Conservation (phyloP, 2,329 filamentous ascomycete genomes). For the Penicillium palitans region DNA sequence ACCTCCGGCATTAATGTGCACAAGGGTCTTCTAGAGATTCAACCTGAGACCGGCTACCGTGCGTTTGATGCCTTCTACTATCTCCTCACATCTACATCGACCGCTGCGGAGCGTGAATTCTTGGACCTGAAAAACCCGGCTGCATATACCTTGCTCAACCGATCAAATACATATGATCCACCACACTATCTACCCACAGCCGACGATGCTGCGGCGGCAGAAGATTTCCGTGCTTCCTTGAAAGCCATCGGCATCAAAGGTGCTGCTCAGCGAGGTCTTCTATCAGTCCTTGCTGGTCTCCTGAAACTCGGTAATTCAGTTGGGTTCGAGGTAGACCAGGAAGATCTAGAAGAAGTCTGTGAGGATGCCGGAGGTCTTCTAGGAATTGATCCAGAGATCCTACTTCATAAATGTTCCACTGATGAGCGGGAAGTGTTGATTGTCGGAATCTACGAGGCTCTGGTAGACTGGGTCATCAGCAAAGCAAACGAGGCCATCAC, state of each 20-base stretch:
- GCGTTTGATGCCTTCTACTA: constrained; percentile 99
- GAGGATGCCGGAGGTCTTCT: constrained; percentile 87
- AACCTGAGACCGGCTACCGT: constrained; percentile 75
- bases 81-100: constrained; percentile 86
- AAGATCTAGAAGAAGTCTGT: constrained; percentile 79
- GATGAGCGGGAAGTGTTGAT: constrained; percentile 82
- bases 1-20: constrained; percentile 84
- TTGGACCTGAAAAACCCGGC: constrained; percentile 75
- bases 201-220: constrained; percentile 87
- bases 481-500: constrained; percentile 86
- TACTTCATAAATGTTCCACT: constrained; percentile 76
- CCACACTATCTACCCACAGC: constrained; percentile 88
- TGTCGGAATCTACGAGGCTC: constrained; percentile 83
- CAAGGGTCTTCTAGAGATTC: constrained; percentile 76
- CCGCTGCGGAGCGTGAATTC: constrained; percentile 83
- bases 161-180: constrained; percentile 80
- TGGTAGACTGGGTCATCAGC: constrained; percentile 90
- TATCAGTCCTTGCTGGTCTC: constrained; percentile 81
- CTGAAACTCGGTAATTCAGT: constrained; percentile 90
- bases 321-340: constrained; percentile 79
- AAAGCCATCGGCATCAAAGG: constrained; percentile 95
- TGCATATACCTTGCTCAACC: constrained; percentile 74
- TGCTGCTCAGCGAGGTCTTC: constrained; percentile 73
- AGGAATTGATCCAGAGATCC: constrained; percentile 80
- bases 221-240: constrained; percentile 84